Conservation (phyloP, 495 filamentous ascomycete species). For the Mytilinidion resinicola region DNA sequence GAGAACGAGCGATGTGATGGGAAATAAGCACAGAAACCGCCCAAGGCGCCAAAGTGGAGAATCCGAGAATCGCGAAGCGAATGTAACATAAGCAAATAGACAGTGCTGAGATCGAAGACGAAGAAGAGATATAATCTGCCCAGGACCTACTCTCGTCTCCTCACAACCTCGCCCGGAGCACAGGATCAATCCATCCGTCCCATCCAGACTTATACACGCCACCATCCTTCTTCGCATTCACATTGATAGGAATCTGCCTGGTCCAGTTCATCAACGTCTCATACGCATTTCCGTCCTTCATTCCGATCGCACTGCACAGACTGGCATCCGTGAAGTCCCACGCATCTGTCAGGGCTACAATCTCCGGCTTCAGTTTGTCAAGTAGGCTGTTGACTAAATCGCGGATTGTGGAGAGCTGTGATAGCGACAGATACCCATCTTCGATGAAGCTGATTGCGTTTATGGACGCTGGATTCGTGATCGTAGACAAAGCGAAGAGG, state of each 20-base stretch:
- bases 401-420: slow-evolving; percentile 16
- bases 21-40: too few relatives aligned
- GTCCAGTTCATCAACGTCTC: slow-evolving; percentile 30
- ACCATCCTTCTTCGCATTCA: slow-evolving; percentile 2
- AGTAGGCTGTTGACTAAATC: slow-evolving; percentile 17
- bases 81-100: too few relatives aligned
- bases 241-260: slow-evolving; percentile 28
- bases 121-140: too few relatives aligned
- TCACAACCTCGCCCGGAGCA: slow-evolving; percentile 3
- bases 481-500: slow-evolving; percentile 26
- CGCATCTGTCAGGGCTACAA: slow-evolving; percentile 31
- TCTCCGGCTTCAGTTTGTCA: slow-evolving; percentile 20
- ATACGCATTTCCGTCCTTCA: slow-evolving; percentile 32
- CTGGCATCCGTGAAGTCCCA: slow-evolving; percentile 33
- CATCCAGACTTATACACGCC: slow-evolving; percentile 15
- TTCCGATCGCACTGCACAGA: slow-evolving; percentile 30
- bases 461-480: slow-evolving; percentile 18
- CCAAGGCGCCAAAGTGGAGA: too few relatives aligned
- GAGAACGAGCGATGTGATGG: too few relatives aligned
- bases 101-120: too few relatives aligned
- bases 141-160: too few relatives aligned
- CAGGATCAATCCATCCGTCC: slow-evolving; percentile 5
- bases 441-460: slow-evolving; percentile 21
- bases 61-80: too few relatives aligned
- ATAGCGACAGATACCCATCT: slow-evolving; percentile 14